Conservation (phyloP, 371 early-diverging fungal genomes). For the Mucor lusitanicus region DNA sequence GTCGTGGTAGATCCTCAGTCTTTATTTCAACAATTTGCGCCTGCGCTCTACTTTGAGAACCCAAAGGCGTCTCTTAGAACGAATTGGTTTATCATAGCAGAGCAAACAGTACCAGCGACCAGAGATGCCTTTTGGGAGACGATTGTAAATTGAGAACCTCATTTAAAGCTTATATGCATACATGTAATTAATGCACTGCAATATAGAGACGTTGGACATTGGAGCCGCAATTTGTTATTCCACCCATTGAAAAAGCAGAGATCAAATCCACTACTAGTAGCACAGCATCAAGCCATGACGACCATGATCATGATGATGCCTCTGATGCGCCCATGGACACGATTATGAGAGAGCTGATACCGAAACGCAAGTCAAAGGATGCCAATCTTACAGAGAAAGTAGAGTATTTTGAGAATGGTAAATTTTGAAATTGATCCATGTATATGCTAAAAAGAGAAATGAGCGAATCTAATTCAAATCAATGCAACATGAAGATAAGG, state of each 20-base stretch:
- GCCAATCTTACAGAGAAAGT: constrained; percentile 44
- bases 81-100: constrained; percentile 35
- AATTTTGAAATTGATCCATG: not conserved
- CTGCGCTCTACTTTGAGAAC: constrained; percentile 29
- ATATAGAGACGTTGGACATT: constrained; percentile 65
- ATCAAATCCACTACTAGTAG: constrained; percentile 37
- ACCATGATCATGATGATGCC: not conserved
- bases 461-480: not conserved
- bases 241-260: constrained; percentile 65
- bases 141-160: constrained; percentile 27
- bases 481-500: constrained; percentile 6
- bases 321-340: constrained; percentile 12
- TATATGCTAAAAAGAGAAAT: not conserved
- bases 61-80: constrained; percentile 11
- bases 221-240: constrained; percentile 69
- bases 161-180: not conserved
- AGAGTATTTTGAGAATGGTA: constrained; percentile 34
- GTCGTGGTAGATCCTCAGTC: constrained; percentile 20
- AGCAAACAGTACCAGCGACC: constrained; percentile 34
- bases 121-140: constrained; percentile 43
- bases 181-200: not conserved
- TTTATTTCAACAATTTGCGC: constrained; percentile 39
- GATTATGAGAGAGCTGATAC: constrained; percentile 52
- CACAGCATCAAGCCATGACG: not conserved
- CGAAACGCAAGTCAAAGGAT: constrained; percentile 68